Base-by-base conservation (phyloP, 2,329 filamentous ascomycete genomes). In the Alternaria panax region DNA sequence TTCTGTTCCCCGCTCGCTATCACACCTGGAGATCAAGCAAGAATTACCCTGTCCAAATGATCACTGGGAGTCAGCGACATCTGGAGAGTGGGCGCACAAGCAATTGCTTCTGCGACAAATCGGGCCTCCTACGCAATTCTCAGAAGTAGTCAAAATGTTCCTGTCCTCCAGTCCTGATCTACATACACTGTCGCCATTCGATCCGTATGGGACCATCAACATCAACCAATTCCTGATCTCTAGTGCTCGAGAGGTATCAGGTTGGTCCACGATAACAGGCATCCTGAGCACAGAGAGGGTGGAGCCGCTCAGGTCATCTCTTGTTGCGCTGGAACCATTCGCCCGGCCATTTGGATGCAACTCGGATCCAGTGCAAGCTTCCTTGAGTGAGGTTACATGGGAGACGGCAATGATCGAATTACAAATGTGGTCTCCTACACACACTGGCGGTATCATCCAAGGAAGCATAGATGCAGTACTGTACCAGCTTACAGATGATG, bases 401-500 rank as follows among this genome's bases (percentile, higher is more conserved):
- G 58, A 70, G 38, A 62, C 63, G 14, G 66, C 68, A 12, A 70
- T 70, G 66, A 69, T 70, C 5, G 66, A 69, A 38, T 56, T 70
- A 51, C 68, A 69, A 36, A 63, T 67, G 61, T 69, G 66, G 68
- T 69, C 68, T 14, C 66, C 66, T 22, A 59, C 68, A n/a, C 68
- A 70, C 25, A 69, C 68, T 5, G 64, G 68, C n/a, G 66, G 68
- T 14, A 68, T 69, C 18, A 59, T 70, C 8, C 57, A 57, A 53
- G 51, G 56, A 5, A 68, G 63, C 42, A 57, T 69, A n/a, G 32
- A 34, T 34, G 32, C 32, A 34, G 14, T 34, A 34, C 32, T 68
- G 8, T 43, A 65, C 11, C 61, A 66, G 16, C 24, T 70, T 46
- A 67, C 62, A 1, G 45, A 61, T n/a, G 50, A 66, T 48, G 59